Percentiles rank a stretch among this genome's conserved stretches.
phyloP scores from a whole-genome alignment of 2,329 filamentous ascomycete genomes.

The Colletotrichum orchidophilum region DNA sequence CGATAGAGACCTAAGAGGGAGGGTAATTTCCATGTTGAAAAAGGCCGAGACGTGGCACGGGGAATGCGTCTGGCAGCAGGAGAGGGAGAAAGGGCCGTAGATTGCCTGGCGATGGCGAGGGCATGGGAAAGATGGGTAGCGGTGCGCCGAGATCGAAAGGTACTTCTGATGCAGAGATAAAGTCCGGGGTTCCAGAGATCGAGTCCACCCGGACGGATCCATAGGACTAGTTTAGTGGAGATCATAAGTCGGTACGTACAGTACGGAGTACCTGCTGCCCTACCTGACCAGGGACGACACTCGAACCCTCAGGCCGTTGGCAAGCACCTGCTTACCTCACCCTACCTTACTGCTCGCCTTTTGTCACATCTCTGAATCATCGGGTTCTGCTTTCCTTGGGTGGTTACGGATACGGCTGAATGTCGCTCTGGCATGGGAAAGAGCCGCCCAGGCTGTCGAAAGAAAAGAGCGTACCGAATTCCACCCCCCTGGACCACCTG shows the following conservation, averaged over 20 bases:
- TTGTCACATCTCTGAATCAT: neutral
- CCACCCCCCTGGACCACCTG: neutral
- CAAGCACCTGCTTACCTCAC: neutral
- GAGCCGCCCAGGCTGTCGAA: neutral
- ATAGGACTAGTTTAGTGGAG: conserved; percentile 11
- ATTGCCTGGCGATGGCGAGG: conserved; percentile 22
- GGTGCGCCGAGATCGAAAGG: conserved; percentile 16
- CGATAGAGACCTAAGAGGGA: neutral
- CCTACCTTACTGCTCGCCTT: neutral
- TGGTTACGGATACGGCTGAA: neutral
- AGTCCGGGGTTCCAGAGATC: conserved; percentile 28
- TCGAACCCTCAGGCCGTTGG: neutral
- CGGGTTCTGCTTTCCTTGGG: neutral
- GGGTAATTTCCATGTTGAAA: neutral
- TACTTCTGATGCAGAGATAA: conserved; percentile 24
- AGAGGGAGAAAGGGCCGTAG: neutral
- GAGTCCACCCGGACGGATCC: conserved; percentile 24
- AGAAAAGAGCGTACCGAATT: neutral
- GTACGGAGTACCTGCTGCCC: neutral
- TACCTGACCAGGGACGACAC: neutral
- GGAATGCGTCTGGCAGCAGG: neutral
- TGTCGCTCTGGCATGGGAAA: neutral
- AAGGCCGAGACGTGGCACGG: neutral
- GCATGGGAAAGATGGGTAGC: conserved; percentile 19
- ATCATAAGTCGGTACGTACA: neutral